phyloP scores from a whole-genome alignment of 768 basidiomycete genomes.

The Lactifluus hygrophoroides region DNA sequence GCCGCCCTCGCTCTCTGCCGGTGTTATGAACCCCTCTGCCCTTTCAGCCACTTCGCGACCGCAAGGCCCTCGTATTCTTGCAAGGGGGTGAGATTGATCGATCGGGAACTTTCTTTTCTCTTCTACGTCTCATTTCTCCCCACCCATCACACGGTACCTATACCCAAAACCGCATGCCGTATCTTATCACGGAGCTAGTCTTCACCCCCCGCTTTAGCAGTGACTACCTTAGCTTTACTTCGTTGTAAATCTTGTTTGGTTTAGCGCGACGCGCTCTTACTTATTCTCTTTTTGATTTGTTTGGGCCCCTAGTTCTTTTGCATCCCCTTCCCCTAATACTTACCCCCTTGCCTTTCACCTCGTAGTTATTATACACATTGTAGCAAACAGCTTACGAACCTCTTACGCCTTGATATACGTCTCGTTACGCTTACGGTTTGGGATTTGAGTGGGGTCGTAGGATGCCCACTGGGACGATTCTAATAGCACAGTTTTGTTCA shows the following conservation, averaged over 20 bases:
- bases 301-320: background rate
- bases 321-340: slow-evolving; percentile 12
- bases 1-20: slow-evolving; percentile 7
- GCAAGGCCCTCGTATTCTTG: slow-evolving; percentile 15
- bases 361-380: slow-evolving; percentile 13
- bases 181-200: slow-evolving; percentile 21
- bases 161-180: slow-evolving; percentile 19
- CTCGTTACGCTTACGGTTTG: slow-evolving; percentile 10
- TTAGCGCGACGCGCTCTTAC: slow-evolving; percentile 16
- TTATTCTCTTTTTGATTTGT: slow-evolving; percentile 20
- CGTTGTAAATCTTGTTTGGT: slow-evolving; percentile 18
- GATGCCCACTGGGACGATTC: slow-evolving; percentile 13
- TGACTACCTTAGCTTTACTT: slow-evolving; percentile 19
- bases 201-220: slow-evolving; percentile 11
- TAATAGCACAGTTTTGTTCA: slow-evolving; percentile 14
- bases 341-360: slow-evolving; percentile 7
- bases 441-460: slow-evolving; percentile 11
- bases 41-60: slow-evolving; percentile 13
- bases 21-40: slow-evolving; percentile 13
- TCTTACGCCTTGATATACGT: slow-evolving; percentile 18
- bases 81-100: slow-evolving; percentile 11
- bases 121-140: background rate
- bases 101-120: slow-evolving; percentile 11
- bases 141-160: slow-evolving; percentile 14
- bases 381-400: slow-evolving; percentile 19